Evolutionary conservation across 345 rosid species (phyloP).

Genomic region (Trapa bicornis): DNA sequence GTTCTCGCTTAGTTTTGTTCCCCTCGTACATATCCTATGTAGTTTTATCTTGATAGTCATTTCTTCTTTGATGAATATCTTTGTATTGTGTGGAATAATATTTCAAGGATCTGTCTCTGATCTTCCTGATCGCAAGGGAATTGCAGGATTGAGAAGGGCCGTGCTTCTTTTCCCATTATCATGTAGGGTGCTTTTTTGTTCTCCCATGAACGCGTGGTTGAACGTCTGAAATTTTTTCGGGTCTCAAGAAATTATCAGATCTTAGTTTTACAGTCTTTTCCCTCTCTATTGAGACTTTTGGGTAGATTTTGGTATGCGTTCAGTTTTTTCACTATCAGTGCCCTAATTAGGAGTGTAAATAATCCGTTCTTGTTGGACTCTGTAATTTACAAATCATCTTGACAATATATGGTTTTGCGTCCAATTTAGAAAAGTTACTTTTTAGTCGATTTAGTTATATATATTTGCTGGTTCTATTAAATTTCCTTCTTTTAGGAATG

Average conservation of each 20-base stretch:
- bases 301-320: too few relatives aligned
- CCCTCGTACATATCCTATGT: too few relatives aligned
- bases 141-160: not conserved
- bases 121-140: not conserved
- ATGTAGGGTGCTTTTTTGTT: not conserved
- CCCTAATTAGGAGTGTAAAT: not conserved
- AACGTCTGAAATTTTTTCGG: not conserved
- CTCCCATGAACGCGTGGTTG: too few relatives aligned
- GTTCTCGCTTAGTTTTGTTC: not conserved
- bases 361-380: not conserved
- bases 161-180: not conserved
- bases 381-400: not conserved
- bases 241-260: not conserved
- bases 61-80: not conserved
- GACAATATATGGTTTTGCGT: not conserved
- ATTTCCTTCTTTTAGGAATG: not conserved
- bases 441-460: not conserved
- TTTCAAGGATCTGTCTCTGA: not conserved
- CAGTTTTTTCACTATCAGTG: not conserved
- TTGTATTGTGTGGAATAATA: not conserved
- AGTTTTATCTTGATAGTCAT: not conserved
- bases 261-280: not conserved
- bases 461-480: not conserved
- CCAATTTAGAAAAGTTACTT: not conserved
- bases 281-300: not conserved